Percentiles rank a stretch among this genome's conserved stretches.
Conservation (phyloP, 768 basidiomycete species). For the Phlebiopsis flavidoalba region DNA sequence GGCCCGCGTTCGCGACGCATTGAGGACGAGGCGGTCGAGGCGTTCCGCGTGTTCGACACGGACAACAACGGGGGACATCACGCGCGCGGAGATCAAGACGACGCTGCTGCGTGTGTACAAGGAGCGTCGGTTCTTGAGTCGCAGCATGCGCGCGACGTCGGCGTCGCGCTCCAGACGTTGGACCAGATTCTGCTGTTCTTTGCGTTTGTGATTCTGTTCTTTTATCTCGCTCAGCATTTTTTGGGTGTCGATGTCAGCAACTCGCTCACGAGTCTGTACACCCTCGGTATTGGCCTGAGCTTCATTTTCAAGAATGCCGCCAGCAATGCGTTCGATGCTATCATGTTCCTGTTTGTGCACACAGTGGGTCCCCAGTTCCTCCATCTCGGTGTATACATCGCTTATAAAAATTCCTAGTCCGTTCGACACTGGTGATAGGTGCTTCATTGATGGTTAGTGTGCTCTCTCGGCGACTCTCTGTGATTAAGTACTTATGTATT, state of each 20-base stretch:
- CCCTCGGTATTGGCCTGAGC: slow-evolving; percentile 66
- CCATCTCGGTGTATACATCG: not conserved
- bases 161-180: slow-evolving; percentile 59
- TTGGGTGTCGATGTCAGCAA: slow-evolving; percentile 64
- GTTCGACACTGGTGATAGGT: slow-evolving; percentile 80
- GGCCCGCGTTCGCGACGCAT: slow-evolving; percentile 62
- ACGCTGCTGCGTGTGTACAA: slow-evolving; percentile 68
- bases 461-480: not conserved
- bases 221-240: slow-evolving; percentile 64
- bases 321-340: slow-evolving; percentile 68
- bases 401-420: slow-evolving; percentile 38
- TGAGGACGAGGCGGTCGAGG: slow-evolving; percentile 50
- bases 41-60: slow-evolving; percentile 72
- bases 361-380: slow-evolving; percentile 46
- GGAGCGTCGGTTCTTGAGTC: slow-evolving; percentile 70
- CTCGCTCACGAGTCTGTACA: slow-evolving; percentile 68
- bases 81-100: slow-evolving; percentile 69
- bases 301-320: slow-evolving; percentile 79
- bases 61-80: slow-evolving; percentile 76
- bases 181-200: slow-evolving; percentile 60
- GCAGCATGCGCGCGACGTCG: slow-evolving; percentile 75
- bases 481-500: not conserved
- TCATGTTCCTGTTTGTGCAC: slow-evolving; percentile 82
- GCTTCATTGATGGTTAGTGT: slow-evolving; percentile 57
- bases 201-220: slow-evolving; percentile 56